Base-by-base conservation (phyloP, 2,329 filamentous ascomycete genomes). In the Emergomyces africanus region DNA sequence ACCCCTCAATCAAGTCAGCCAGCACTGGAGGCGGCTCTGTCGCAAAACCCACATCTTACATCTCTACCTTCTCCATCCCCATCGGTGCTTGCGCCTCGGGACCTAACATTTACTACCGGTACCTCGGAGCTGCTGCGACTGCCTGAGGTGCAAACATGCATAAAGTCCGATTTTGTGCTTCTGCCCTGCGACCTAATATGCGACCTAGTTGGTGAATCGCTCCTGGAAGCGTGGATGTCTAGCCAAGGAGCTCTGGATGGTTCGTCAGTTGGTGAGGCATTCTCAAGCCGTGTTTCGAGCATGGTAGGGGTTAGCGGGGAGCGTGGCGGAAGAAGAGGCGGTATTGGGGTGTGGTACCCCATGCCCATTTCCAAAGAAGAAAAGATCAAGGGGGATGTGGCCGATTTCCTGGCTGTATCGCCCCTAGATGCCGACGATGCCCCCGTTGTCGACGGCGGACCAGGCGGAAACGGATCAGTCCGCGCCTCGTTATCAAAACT, bases 151-250 rank as follows among this genome's bases (percentile, higher is more conserved):
- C 85, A 87, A 68, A 78, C 80, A n/a, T 80, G 84, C 8, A 83
- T 99, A 66, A 90, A 83, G 58, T 84, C 85, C 14, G 90, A 99
- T 73, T 97, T 99, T 68, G 77, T 96, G 30, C 83, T 97, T 2
- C 78, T 99, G 3, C 92, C 94, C 0, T 99, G 94, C 72, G 94
- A 99, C 71, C 78, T 99, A 6, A 85, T 99, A 44, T 96, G 90
- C 70, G 91, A 96, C 68, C 77, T 97, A 18, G 86, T 88, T 2
- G 91, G 90, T 14, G 87, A 90, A 66, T 83, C 86, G 62, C 79
- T 97, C 25, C 75, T 95, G 2, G 90, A 96, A 71, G 84, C 91
- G 61, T 99, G 94, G 90, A 91, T 96, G 87, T 83, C 91, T 35
- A 84, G 88, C 65, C 83, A 90, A 55, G 86, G 84, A 18, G 88